A percentile compares a stretch with the other conserved stretches of the same genome.
phyloP scores from a whole-genome alignment of 805 yeast genomes.

The Cyberlindnera xishuangbannaensis region DNA sequence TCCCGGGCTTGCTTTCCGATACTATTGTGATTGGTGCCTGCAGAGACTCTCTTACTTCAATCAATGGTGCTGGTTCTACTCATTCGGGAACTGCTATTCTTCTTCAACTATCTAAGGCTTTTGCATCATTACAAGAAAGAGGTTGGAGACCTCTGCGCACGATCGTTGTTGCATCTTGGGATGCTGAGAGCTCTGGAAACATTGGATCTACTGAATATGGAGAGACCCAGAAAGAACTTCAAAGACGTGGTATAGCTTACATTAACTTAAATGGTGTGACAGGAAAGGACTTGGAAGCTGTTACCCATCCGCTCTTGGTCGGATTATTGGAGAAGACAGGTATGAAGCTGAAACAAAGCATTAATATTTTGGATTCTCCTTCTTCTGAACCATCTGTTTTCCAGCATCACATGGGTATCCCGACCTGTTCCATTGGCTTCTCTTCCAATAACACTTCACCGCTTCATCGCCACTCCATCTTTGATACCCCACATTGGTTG shows the following conservation, averaged over 20 bases:
- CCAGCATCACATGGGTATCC: slow-evolving; percentile 63
- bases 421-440: slow-evolving; percentile 49
- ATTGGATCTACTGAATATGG: slow-evolving; percentile 78
- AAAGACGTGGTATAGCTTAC: slow-evolving; percentile 48
- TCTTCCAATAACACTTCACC: not conserved
- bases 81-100: slow-evolving; percentile 44
- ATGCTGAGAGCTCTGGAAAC: slow-evolving; percentile 70
- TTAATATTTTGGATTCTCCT: slow-evolving; percentile 34
- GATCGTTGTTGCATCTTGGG: slow-evolving; percentile 71
- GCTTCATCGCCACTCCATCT: slow-evolving; percentile 41
- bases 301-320: slow-evolving; percentile 53
- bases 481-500: slow-evolving; percentile 55
- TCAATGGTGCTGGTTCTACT: slow-evolving; percentile 46
- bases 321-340: slow-evolving; percentile 21
- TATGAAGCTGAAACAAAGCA: slow-evolving; percentile 20
- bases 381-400: slow-evolving; percentile 31
- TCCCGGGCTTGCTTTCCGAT: slow-evolving; percentile 54
- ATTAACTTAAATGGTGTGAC: slow-evolving; percentile 45
- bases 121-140: slow-evolving; percentile 35
- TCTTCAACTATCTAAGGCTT: slow-evolving; percentile 48
- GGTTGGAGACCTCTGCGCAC: slow-evolving; percentile 75
- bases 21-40: slow-evolving; percentile 51
- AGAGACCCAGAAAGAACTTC: slow-evolving; percentile 44
- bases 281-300: slow-evolving; percentile 43
- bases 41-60: slow-evolving; percentile 42